These are phyloP conservation scores for Meredithiella fracta DNA, from an alignment of 2,329 filamentous ascomycete genomes.

Conservation along the genomic window DNA sequence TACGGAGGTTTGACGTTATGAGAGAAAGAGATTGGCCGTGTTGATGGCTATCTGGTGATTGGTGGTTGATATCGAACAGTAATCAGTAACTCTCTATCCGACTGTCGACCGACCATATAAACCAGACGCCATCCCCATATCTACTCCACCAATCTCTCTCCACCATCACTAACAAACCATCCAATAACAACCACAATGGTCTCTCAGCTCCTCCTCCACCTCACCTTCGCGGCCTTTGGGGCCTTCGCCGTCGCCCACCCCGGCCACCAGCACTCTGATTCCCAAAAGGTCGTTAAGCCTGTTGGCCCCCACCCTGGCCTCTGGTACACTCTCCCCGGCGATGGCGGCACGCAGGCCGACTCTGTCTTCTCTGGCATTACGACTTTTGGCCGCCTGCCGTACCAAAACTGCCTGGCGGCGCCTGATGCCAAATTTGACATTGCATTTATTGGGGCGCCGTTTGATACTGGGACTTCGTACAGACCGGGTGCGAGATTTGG, in stretches of 20 bases:
- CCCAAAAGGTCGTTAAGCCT: conserved; percentile 38
- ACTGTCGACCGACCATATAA: neutral
- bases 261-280: conserved; percentile 26
- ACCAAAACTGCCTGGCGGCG: conserved; percentile 58
- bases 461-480: conserved; percentile 77
- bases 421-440: conserved; percentile 62
- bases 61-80: no score
- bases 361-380: conserved; percentile 80
- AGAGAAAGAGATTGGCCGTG: neutral
- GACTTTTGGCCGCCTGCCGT: conserved; percentile 66
- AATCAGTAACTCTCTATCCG: neutral
- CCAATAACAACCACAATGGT: conserved; percentile 17
- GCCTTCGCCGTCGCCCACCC: conserved; percentile 42
- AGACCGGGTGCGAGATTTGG: conserved; percentile 71
- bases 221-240: conserved; percentile 32
- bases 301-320: conserved; percentile 53
- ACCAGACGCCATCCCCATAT: neutral
- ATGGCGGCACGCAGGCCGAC: conserved; percentile 69
- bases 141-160: neutral
- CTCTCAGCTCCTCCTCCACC: conserved; percentile 19
- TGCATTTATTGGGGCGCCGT: conserved; percentile 70
- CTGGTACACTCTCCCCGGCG: conserved; percentile 77
- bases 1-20: neutral
- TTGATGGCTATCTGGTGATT: no score
- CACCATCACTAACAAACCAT: neutral